A percentile compares a stretch with the other conserved stretches of the same genome.
Conservation (phyloP, 2,329 filamentous ascomycete species). For the Trichothecium roseum region DNA sequence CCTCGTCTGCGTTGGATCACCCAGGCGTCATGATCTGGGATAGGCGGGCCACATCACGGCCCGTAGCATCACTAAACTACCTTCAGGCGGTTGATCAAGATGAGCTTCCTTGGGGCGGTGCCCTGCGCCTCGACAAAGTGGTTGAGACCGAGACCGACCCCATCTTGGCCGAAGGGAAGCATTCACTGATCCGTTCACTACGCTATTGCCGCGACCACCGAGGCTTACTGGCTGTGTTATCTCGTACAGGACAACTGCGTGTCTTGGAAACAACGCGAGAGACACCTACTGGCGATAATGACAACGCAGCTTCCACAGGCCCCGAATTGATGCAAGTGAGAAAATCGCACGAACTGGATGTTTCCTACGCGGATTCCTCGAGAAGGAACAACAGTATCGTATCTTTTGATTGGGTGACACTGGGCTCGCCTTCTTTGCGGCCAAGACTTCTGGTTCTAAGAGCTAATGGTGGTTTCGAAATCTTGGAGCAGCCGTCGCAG, state of each 20-base stretch:
- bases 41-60: constrained; percentile 48
- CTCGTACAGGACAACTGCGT: constrained; percentile 52
- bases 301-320: constrained; percentile 23
- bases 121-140: constrained; percentile 44
- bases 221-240: constrained; percentile 51
- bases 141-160: constrained; percentile 44
- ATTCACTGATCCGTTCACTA: constrained; percentile 51
- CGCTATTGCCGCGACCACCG: constrained; percentile 53
- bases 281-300: constrained; percentile 16
- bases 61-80: constrained; percentile 43
- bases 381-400: constrained; percentile 51
- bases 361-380: constrained; percentile 39
- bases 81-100: constrained; percentile 49
- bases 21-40: constrained; percentile 73
- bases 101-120: constrained; percentile 52
- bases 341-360: constrained; percentile 52
- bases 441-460: constrained; percentile 50
- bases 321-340: constrained; percentile 50
- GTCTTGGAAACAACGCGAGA: constrained; percentile 50
- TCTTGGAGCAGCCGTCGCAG: constrained; percentile 49
- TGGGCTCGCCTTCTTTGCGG: constrained; percentile 42
- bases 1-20: constrained; percentile 66
- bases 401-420: constrained; percentile 58
- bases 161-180: constrained; percentile 40
- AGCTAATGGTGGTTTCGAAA: constrained; percentile 50